A percentile compares a stretch with the other conserved stretches of the same genome.
These are phyloP conservation scores for Emmonsiellopsis sp. DNA, from an alignment of 2,329 filamentous ascomycete genomes.

Conservation along the genomic window DNA sequence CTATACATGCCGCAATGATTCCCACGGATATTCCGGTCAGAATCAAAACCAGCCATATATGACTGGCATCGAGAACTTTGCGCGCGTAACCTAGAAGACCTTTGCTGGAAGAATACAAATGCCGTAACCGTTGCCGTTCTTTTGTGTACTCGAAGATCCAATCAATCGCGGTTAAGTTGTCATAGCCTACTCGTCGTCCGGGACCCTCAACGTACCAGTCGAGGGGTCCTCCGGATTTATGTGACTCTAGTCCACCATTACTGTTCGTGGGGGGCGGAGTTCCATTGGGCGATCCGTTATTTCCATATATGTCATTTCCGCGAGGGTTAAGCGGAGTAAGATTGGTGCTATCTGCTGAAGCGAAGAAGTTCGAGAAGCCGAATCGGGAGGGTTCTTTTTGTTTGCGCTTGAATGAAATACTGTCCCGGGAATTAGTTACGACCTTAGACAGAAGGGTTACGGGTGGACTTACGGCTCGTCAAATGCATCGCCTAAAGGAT, in stretches of 20 bases:
- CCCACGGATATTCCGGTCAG: constrained; percentile 78
- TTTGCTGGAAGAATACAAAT: constrained; percentile 58
- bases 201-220: constrained; percentile 92
- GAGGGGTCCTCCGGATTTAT: constrained; percentile 33
- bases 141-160: constrained; percentile 99
- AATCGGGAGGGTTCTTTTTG: constrained; percentile 31
- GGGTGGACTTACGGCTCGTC: constrained; percentile 25
- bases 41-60: constrained; percentile 85
- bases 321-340: constrained; percentile 14
- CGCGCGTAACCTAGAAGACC: constrained; percentile 65
- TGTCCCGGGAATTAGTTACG: constrained; percentile 12
- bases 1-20: constrained; percentile 75
- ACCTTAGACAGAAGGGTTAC: not conserved
- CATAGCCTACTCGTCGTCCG: constrained; percentile 83
- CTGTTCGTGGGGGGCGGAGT: constrained; percentile 8
- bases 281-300: not conserved
- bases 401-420: constrained; percentile 37
- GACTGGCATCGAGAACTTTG: constrained; percentile 71
- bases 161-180: constrained; percentile 93
- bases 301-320: constrained; percentile 7
- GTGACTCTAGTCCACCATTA: constrained; percentile 19
- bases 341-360: constrained; percentile 12
- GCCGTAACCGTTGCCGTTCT: constrained; percentile 78
- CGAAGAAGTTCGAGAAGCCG: constrained; percentile 32
- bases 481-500: constrained; percentile 22